Conservation (phyloP, 371 early-diverging fungal genomes). For the Aphelidium insulamus region DNA sequence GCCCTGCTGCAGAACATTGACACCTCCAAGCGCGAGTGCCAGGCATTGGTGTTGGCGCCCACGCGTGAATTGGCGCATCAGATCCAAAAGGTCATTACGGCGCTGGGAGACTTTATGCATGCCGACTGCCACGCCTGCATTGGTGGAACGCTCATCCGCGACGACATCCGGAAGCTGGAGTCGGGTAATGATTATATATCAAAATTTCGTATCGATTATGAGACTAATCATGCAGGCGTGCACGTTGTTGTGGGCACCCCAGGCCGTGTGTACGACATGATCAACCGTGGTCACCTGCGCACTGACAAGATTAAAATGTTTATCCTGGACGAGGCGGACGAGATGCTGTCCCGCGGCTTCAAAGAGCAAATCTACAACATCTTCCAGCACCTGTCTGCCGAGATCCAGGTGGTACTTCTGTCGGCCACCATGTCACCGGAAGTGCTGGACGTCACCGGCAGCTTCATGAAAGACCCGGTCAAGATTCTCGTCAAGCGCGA, state of each 20-base stretch:
- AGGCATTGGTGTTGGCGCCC: conserved; percentile 92
- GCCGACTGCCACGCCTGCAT: conserved; percentile 86
- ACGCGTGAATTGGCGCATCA: conserved; percentile 99
- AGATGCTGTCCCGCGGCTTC: conserved; percentile 93
- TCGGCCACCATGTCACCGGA: conserved; percentile 94
- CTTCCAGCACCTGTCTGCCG: conserved; percentile 76
- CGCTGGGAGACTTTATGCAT: conserved; percentile 84
- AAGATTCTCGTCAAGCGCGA: conserved; percentile 98
- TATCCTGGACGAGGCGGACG: conserved; percentile 98
- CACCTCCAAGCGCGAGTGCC: conserved; percentile 54
- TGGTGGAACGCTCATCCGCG: conserved; percentile 84
- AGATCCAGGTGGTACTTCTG: conserved; percentile 93
- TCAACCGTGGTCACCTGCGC: conserved; percentile 63
- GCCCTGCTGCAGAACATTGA: conserved; percentile 88
- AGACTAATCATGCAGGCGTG: too few relatives aligned
- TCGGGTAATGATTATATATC: too few relatives aligned
- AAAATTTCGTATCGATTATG: too few relatives aligned
- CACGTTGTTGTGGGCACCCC: conserved; percentile 99
- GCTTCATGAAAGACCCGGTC: conserved; percentile 95
- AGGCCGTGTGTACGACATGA: conserved; percentile 98
- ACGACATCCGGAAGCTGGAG: conserved; percentile 74
- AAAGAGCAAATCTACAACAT: conserved; percentile 97
- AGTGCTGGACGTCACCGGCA: conserved; percentile 87
- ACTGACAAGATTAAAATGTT: conserved; percentile 86
- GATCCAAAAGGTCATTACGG: conserved; percentile 78